A percentile compares a stretch with the other conserved stretches of the same genome.
Conservation (phyloP, 352 stramenopile genomes). For the Globisporangium paroecandrum region DNA sequence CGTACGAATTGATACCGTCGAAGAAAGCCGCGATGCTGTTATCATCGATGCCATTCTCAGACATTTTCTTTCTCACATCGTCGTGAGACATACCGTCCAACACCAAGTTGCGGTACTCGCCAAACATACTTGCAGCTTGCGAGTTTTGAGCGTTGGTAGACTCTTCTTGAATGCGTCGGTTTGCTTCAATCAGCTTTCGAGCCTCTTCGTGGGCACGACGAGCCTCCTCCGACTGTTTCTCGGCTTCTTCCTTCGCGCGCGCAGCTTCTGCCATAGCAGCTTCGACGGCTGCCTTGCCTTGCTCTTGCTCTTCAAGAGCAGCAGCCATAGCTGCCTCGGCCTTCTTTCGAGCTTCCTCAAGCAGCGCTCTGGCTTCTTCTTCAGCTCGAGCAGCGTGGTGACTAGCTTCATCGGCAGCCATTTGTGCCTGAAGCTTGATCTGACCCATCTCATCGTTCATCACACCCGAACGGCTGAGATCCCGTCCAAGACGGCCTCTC, state of each 20-base stretch:
- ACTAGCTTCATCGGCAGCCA: conserved; percentile 77
- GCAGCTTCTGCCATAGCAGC: conserved; percentile 82
- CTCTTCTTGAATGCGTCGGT: conserved; percentile 74
- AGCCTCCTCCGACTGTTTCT: conserved; percentile 75
- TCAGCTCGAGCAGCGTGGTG: conserved; percentile 63
- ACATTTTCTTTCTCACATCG: conserved; percentile 72
- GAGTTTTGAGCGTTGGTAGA: conserved; percentile 34
- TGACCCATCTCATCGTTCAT: conserved; percentile 86
- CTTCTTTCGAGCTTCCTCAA: conserved; percentile 78
- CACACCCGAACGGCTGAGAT: conserved; percentile 51
- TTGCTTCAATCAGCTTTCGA: conserved; percentile 81
- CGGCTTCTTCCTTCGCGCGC: conserved; percentile 71
- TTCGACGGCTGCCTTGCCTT: conserved; percentile 81
- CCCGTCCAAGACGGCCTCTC: conserved; percentile 49
- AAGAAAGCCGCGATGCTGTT: conserved; percentile 74
- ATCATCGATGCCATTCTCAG: conserved; percentile 73
- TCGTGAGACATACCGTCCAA: conserved; percentile 67
- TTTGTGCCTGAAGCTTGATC: conserved; percentile 77
- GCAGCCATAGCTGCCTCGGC: conserved; percentile 80
- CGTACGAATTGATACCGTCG: conserved; percentile 79
- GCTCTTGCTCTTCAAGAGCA: conserved; percentile 70
- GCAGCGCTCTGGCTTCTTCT: conserved; percentile 67
- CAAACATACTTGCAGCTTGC: conserved; percentile 53
- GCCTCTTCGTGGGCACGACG: conserved; percentile 74
- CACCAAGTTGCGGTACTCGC: conserved; percentile 64